A percentile compares a stretch with the other conserved stretches of the same genome.
phyloP scores from a whole-genome alignment of 495 filamentous ascomycete genomes.

The Lepidopterella palustris region DNA sequence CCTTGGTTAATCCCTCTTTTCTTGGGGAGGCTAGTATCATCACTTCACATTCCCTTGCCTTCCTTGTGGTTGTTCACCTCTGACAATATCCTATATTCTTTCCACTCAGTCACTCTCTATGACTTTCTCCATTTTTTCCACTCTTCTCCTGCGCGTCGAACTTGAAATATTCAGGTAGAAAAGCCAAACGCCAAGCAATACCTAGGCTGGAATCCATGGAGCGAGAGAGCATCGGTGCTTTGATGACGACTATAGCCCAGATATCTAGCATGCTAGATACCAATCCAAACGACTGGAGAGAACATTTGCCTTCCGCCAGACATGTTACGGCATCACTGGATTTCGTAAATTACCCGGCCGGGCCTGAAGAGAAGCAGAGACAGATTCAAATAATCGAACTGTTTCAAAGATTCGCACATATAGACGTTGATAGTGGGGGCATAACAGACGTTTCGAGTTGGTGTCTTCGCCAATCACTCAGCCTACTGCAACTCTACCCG shows the following conservation, averaged over 20 bases:
- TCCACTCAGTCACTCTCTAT: no score
- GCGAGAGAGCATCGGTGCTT: neutral
- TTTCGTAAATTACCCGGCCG: conserved; percentile 32
- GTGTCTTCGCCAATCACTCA: conserved; percentile 43
- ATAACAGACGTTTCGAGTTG: conserved; percentile 44
- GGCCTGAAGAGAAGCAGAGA: conserved; percentile 38
- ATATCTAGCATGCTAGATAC: conserved; percentile 15
- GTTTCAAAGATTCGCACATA: conserved; percentile 45
- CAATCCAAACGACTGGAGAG: conserved; percentile 15
- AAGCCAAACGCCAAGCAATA: no score
- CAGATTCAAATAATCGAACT: conserved; percentile 35
- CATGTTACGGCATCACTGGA: conserved; percentile 35
- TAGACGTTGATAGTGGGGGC: conserved; percentile 42
- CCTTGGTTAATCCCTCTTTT: neutral
- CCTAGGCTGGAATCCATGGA: neutral
- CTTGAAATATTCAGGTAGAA: no score
- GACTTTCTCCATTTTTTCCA: no score
- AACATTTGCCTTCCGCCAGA: conserved; percentile 22
- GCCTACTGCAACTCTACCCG: conserved; percentile 39
- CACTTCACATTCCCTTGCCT: no score
- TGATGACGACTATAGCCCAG: conserved; percentile 11
- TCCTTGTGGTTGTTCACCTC: no score
- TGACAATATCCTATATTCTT: no score
- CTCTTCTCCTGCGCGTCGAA: no score
- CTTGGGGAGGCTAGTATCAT: neutral